phyloP scores from a whole-genome alignment of 1,139 yeast genomes.

The Saccharomycopsis hybrid region DNA sequence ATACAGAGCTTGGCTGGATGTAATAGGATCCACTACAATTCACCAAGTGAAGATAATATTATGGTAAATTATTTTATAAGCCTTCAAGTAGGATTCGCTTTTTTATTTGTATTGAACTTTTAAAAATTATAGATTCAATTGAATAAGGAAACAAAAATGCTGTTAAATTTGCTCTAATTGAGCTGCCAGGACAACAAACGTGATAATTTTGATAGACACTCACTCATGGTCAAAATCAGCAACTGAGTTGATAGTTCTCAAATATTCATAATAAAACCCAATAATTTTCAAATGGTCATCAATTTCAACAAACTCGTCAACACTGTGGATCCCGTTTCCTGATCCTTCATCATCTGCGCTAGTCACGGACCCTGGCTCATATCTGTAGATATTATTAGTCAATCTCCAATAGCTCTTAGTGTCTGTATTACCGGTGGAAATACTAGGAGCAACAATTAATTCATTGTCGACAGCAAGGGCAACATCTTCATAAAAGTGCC shows the following conservation, averaged over 20 bases:
- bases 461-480: conserved; percentile 26
- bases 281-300: conserved; percentile 50
- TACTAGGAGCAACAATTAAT: conserved; percentile 53
- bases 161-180: too few species aligned
- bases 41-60: too few species aligned
- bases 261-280: conserved; percentile 53
- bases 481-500: conserved; percentile 39
- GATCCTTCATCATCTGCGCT: conserved; percentile 16
- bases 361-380: conserved; percentile 34
- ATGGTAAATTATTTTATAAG: too few species aligned
- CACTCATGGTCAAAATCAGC: conserved; percentile 9
- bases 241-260: conserved; percentile 29
- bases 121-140: too few species aligned
- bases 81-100: too few species aligned
- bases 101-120: too few species aligned
- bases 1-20: too few species aligned
- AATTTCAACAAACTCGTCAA: conserved; percentile 49
- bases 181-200: too few species aligned
- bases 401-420: conserved; percentile 73
- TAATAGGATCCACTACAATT: too few species aligned
- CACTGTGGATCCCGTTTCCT: conserved; percentile 40
- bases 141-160: too few species aligned
- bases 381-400: conserved; percentile 68
- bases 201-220: too few species aligned
- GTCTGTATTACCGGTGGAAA: conserved; percentile 81